phyloP scores from a whole-genome alignment of 331 rosid genomes.

The Saraca asoca region DNA sequence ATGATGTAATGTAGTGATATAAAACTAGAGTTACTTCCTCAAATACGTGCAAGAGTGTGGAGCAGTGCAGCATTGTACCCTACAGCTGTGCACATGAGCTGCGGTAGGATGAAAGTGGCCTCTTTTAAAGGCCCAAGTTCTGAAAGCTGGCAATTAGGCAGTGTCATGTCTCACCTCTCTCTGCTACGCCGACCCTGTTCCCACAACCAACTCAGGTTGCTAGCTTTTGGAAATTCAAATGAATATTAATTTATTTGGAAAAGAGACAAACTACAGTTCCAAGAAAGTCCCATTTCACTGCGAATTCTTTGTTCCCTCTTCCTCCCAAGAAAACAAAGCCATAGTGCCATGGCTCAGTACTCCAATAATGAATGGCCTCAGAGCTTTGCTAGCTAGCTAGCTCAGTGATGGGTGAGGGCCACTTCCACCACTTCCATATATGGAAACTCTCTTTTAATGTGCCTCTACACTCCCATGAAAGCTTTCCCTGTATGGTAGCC shows the following conservation, averaged over 20 bases:
- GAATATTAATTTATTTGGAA: conserved; percentile 9
- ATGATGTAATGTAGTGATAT: too few relatives aligned
- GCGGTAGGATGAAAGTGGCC: too few relatives aligned
- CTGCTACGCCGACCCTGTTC: conserved; percentile 6
- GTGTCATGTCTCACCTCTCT: conserved; percentile 30
- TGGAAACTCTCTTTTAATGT: conserved; percentile 45
- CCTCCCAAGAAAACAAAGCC: conserved; percentile 38
- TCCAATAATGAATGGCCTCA: too few relatives aligned
- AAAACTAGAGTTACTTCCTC: too few relatives aligned
- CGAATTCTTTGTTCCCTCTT: conserved; percentile 44
- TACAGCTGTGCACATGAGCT: too few relatives aligned
- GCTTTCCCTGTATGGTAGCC: conserved; percentile 41
- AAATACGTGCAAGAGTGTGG: too few relatives aligned
- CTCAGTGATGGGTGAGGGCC: conserved; percentile 26
- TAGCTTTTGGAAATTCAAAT: conserved; percentile 25
- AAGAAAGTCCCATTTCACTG: conserved; percentile 15
- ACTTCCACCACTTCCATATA: conserved; percentile 30
- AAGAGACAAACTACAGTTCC: conserved; percentile 41
- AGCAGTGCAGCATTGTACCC: too few relatives aligned
- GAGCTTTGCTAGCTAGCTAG: conserved; percentile 4
- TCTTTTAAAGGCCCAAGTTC: too few relatives aligned
- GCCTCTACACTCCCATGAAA: conserved; percentile 37
- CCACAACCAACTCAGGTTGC: conserved; percentile 22
- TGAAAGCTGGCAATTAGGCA: conserved; percentile 18
- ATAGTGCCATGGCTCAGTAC: conserved; percentile 10